Base-by-base conservation (phyloP, 768 basidiomycete genomes). In the Auricularia sp. region DNA sequence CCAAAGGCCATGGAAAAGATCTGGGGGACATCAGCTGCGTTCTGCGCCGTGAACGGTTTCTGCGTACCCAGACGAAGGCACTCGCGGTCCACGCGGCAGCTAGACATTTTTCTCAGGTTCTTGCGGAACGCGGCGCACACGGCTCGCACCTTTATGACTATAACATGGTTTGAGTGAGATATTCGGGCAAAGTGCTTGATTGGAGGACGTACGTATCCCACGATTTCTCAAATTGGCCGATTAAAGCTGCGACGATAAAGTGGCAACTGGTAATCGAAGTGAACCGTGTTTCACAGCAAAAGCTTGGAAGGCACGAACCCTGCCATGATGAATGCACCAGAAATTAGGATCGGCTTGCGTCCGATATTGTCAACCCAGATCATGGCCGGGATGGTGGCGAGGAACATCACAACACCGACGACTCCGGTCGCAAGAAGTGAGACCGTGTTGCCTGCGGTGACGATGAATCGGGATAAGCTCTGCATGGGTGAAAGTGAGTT, bases 341-440 rank as follows among this genome's bases (percentile, higher is more conserved):
- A 87, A 29, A 88, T 75, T 65, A 89, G 72, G 54, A 89, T 85
- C 6, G 89, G 89, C 73, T 85, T 88, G 42, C 90, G 83, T 24
- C 89, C 90, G 33, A 85, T 70, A 67, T 88, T 83, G 74, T 92
- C 90, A 37, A 92, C 82, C 79, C 85, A 91, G n/a, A 92, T 78
- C 21, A 91, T 89, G 2, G 90, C 88, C 3, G 90, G 90, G 66
- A 92, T 87, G 0, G 89, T 90, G 2, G 89, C 85, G 65, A 88
- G 73, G 74, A 85, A 90, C 84, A 88, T 87, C 58, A 83, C 87
- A 69, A 91, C 84, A 51, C 90, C 90, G 63, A 91, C 90, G 21
- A 92, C 87, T 63, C 89, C 90, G 34, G 83, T 84, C 2, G 83
- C 83, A 36, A 85, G 76, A 0, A 85, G 76, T 2, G 81, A 81